Base-by-base conservation (phyloP, 495 filamentous ascomycete genomes). In the Penicillium longicatenatum region DNA sequence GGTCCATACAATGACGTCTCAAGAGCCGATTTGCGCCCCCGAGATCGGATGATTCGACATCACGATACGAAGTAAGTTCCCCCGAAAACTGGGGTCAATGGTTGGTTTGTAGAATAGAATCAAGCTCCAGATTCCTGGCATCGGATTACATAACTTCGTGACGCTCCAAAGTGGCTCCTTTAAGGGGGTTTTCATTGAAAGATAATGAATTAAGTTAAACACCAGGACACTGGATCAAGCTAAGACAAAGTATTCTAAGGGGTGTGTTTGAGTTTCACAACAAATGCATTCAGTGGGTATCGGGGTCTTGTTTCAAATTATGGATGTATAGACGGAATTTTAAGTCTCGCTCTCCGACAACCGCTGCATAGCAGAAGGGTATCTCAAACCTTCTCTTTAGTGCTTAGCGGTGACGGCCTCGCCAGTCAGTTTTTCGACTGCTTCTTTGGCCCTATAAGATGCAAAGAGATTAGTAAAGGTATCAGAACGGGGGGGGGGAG, bases 331-430 rank as follows among this genome's bases (percentile, higher is more conserved):
- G 62, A 55, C 46, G 55, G 30, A 35, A 21, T 33, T 33, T 44
- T 10, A 48, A n/a, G 22, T 30, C 45, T 48, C 16, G 16, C 31
- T 29, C 52, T 53, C 57, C 54, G 53, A 48, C 54, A 52, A 54
- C 58, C 43, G 49, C 59, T 63, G 60, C 69, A 73, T 67, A 56
- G 68, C 49, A 72, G 74, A 77, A 76, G 74, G 75, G 75, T 77
- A 71, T 79, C 65, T 77, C 76, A 79, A 77, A 73, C 75, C 75
- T 75, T 74, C 74, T 73, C 74, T 78, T 79, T 91, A 97, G 86
- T 97, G 93, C 88, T 98, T 98, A 55, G 93, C 94, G 62, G 93
- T 97, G 73, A 97, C 93, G 64, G 80, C 76, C 7, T 97, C 93
- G 64, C 94, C 94, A 33, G 94, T 98, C 73, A 97, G 77, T 80